Evolutionary conservation across 2,329 filamentous ascomycete genomes (phyloP).

Genomic region (Colletotrichum chlorophyti): DNA sequence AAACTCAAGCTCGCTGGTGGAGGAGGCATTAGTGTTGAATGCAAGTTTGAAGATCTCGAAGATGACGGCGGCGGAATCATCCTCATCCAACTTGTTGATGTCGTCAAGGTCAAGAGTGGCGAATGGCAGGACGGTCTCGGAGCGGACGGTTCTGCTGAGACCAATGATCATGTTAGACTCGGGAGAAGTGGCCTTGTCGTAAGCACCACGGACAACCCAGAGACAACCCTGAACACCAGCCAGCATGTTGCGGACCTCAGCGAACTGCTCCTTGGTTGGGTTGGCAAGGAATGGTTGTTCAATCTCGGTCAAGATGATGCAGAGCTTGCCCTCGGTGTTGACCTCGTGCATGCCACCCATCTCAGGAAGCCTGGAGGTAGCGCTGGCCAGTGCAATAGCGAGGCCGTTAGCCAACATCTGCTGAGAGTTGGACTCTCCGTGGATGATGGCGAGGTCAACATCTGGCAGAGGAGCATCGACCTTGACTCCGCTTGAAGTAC

Average conservation of each 20-base stretch:
- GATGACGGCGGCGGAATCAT: constrained; percentile 40
- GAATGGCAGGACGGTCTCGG: constrained; percentile 51
- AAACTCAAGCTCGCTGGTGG: constrained; percentile 49
- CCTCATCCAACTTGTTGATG: constrained; percentile 36
- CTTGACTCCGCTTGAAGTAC: constrained; percentile 10
- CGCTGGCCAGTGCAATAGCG: constrained; percentile 22
- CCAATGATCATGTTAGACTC: constrained; percentile 53
- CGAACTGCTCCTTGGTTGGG: constrained; percentile 46
- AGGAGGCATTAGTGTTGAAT: constrained; percentile 39
- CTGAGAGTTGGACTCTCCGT: constrained; percentile 29
- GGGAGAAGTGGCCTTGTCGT: constrained; percentile 42
- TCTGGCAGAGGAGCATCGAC: constrained; percentile 23
- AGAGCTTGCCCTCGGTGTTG: constrained; percentile 34
- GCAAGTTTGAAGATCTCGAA: constrained; percentile 44
- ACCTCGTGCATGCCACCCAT: constrained; percentile 33
- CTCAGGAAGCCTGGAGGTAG: constrained; percentile 29
- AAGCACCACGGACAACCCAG: constrained; percentile 49
- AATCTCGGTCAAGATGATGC: constrained; percentile 52
- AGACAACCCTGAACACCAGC: constrained; percentile 43
- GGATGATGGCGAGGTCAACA: constrained; percentile 30
- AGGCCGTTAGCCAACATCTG: constrained; percentile 26
- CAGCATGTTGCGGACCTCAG: constrained; percentile 42
- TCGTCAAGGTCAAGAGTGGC: constrained; percentile 54
- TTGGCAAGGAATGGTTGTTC: constrained; percentile 49
- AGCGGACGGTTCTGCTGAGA: constrained; percentile 52